These are phyloP conservation scores for Cercospora sp. DNA, from an alignment of 2,329 filamentous ascomycete genomes.

Conservation along the genomic window DNA sequence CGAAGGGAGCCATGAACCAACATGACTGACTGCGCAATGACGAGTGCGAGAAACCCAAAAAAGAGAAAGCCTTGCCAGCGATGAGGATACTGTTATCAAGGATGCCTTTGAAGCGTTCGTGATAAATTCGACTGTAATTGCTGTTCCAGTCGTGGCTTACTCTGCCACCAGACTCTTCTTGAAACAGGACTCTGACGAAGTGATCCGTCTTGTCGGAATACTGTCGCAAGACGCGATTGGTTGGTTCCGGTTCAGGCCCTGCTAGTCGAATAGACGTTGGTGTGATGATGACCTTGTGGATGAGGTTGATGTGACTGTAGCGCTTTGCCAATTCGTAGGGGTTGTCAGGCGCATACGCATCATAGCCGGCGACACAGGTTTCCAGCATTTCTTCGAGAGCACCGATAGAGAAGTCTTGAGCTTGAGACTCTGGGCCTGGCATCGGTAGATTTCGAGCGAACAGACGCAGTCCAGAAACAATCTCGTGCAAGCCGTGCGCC, in stretches of 20 bases:
- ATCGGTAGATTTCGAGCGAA: slow-evolving; percentile 55
- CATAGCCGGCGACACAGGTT: slow-evolving; percentile 45
- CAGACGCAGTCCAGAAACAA: slow-evolving; percentile 53
- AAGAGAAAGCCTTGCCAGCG: slow-evolving; percentile 62
- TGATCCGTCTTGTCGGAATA: slow-evolving; percentile 60
- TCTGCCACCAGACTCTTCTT: slow-evolving; percentile 69
- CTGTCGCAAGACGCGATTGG: slow-evolving; percentile 70
- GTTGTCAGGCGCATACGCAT: slow-evolving; percentile 28
- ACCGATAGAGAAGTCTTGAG: slow-evolving; percentile 42
- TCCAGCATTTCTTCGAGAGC: slow-evolving; percentile 46
- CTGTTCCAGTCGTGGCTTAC: slow-evolving; percentile 57
- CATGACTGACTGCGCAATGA: slow-evolving; percentile 70
- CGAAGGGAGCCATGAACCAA: slow-evolving; percentile 63
- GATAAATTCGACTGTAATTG: slow-evolving; percentile 54
- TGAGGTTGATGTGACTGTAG: slow-evolving; percentile 38
- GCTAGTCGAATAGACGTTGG: slow-evolving; percentile 45
- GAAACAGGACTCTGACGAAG: slow-evolving; percentile 71
- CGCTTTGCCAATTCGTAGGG: slow-evolving; percentile 38
- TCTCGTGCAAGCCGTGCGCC: slow-evolving; percentile 28
- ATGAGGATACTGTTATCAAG: slow-evolving; percentile 62
- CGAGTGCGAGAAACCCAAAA: slow-evolving; percentile 78
- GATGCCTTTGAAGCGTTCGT: slow-evolving; percentile 60
- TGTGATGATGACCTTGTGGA: slow-evolving; percentile 42
- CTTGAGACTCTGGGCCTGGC: slow-evolving; percentile 54
- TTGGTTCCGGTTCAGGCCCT: slow-evolving; percentile 59